Conservation (phyloP, 768 basidiomycete species). For the Boletus bicolor region DNA sequence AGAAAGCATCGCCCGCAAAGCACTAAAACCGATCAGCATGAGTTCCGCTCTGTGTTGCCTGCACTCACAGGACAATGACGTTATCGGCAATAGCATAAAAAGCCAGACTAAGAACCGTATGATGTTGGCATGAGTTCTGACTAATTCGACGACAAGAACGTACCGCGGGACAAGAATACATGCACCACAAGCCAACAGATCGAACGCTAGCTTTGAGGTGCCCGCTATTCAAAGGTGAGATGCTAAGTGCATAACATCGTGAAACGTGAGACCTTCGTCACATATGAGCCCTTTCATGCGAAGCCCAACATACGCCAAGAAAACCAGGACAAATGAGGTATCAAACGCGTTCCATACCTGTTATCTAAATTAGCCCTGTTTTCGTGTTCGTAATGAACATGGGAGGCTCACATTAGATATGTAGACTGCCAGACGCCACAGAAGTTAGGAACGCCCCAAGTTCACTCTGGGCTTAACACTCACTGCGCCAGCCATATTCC, state of each 20-base stretch:
- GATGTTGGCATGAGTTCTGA: neutral
- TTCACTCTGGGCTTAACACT: slow-evolving; percentile 32
- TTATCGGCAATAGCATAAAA: slow-evolving; percentile 81
- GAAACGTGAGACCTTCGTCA: slow-evolving; percentile 43
- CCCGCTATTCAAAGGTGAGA: slow-evolving; percentile 31
- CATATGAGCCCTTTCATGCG: slow-evolving; percentile 60
- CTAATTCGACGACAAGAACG: slow-evolving; percentile 4
- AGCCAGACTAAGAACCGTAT: slow-evolving; percentile 47
- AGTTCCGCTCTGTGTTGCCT: neutral
- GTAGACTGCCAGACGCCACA: slow-evolving; percentile 50
- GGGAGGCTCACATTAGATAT: slow-evolving; percentile 64
- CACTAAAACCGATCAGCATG: slow-evolving; percentile 40
- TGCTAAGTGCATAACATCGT: neutral
- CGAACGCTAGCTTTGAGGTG: slow-evolving; percentile 65
- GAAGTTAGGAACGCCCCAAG: neutral
- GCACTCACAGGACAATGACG: slow-evolving; percentile 67
- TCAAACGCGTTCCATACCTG: slow-evolving; percentile 94
- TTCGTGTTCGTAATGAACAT: neutral
- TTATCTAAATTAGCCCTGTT: neutral
- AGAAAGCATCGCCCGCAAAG: slow-evolving; percentile 76
- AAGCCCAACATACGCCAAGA: slow-evolving; percentile 62
- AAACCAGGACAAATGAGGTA: slow-evolving; percentile 67
- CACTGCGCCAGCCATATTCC: slow-evolving; percentile 86
- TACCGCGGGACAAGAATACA: slow-evolving; percentile 84
- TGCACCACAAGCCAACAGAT: slow-evolving; percentile 79